Evolutionary conservation across 2,329 filamentous ascomycete species (phyloP), one percentile per base, ranked within the genome.

Genomic region (Ilyonectria sp.): DNA sequence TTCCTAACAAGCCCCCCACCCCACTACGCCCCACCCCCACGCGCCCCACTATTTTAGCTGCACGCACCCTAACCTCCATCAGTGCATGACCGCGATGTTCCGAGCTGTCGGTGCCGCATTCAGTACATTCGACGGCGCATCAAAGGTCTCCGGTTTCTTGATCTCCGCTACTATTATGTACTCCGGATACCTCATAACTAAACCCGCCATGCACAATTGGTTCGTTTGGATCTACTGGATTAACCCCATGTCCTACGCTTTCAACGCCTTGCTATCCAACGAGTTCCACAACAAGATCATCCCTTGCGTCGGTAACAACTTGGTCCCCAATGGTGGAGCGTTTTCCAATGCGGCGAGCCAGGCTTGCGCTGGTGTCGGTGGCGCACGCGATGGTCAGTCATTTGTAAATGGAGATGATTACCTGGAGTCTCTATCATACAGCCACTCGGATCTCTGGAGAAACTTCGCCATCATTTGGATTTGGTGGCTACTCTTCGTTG

Each of bases 181-280:
- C 76, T 89, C 85, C 4, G 90, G 90, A 15, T 92, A 90, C 76
- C 83, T 91, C 75, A 91, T 92, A 63, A 85, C 84, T 6, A 88
- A 89, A 26, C 84, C 84, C 23, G 82, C 87, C 65, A 91, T 91
- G 89, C 87, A 89, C 46, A 85, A 86, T 0, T 91, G 89, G 88
- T 86, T 92, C 26, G 80, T 83, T 3, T 92, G 90, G 90, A 76
- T 91, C 3, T 90, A 86, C 68, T 91, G 89, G 87, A 86, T 91
- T 23, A 86, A 92, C 69, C 92, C 92, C 0, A 81, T 94, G 3
- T 88, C 91, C 0, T 94, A 93, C 65, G 90, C 85, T 0, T 94
- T 93, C 64, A 90, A 93, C 70, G 87, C 87, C 0, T 78, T 94
- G 0, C 84, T 94, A 74, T 84, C 90, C 0, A 94, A 94, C 72